Conservation (phyloP, 371 early-diverging fungal species). For the Apophysomyces ossiformis region DNA sequence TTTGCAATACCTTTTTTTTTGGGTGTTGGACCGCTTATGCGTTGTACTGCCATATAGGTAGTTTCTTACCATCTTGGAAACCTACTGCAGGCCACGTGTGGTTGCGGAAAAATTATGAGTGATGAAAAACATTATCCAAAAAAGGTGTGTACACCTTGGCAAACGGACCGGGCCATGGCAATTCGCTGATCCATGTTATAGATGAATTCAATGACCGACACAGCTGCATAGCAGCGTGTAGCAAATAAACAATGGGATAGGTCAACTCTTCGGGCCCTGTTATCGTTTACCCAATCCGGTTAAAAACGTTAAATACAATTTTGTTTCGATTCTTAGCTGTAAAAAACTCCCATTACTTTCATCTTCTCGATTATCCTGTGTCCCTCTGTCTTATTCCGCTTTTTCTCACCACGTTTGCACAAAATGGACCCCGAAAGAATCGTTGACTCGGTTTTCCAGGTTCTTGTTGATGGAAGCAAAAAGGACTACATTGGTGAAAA, state of each 20-base stretch:
- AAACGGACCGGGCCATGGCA: too few relatives aligned
- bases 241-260: neutral
- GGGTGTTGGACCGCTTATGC: too few relatives aligned
- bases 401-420: neutral
- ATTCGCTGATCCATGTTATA: too few relatives aligned
- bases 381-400: neutral
- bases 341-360: neutral
- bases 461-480: constrained; percentile 54
- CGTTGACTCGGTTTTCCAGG: constrained; percentile 44
- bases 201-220: too few relatives aligned
- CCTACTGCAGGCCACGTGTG: too few relatives aligned
- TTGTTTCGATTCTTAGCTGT: neutral
- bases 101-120: too few relatives aligned
- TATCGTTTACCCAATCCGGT: neutral
- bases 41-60: too few relatives aligned
- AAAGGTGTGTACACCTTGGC: too few relatives aligned
- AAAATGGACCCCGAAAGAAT: constrained; percentile 19
- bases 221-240: neutral
- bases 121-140: too few relatives aligned
- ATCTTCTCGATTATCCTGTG: neutral
- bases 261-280: neutral
- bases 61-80: too few relatives aligned
- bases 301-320: neutral
- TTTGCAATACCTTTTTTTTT: too few relatives aligned
- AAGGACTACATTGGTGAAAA: constrained; percentile 58